Conservation (phyloP, 176 grass and related monocot species). For the Typha latifolia region DNA sequence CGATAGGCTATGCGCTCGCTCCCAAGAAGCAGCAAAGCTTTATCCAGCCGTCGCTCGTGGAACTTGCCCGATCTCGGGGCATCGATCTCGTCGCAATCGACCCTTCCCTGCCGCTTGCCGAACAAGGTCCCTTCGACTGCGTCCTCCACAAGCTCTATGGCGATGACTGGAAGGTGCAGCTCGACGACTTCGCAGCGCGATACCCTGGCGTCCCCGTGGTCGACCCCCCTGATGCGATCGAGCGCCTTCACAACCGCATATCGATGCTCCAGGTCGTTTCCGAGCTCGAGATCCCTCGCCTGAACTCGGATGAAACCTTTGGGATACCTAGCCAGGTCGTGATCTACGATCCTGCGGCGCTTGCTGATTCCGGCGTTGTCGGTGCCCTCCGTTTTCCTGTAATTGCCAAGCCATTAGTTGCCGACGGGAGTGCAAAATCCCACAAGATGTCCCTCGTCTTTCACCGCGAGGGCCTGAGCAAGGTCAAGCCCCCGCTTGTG, state of each 20-base stretch:
- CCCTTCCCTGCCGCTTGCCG: constrained; percentile 33
- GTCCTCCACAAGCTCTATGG: constrained; percentile 78
- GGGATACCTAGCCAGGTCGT: constrained; percentile 85
- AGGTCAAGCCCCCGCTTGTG: constrained; percentile 79
- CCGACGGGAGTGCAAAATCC: constrained; percentile 62
- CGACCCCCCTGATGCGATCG: constrained; percentile 65
- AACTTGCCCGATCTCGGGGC: constrained; percentile 27
- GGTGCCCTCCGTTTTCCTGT: constrained; percentile 70
- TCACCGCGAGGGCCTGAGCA: constrained; percentile 47
- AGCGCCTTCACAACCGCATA: constrained; percentile 90
- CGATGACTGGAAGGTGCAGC: constrained; percentile 60
- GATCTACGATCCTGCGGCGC: constrained; percentile 56
- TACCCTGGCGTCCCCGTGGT: constrained; percentile 51
- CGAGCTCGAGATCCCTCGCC: constrained; percentile 48
- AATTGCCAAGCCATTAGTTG: constrained; percentile 88
- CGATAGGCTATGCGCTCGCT: constrained; percentile 66
- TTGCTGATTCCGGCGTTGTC: constrained; percentile 57
- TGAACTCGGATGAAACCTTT: constrained; percentile 36
- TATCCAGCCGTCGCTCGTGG: constrained; percentile 69
- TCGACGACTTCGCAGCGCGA: constrained; percentile 43
- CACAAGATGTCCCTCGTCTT: constrained; percentile 89
- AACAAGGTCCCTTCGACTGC: constrained; percentile 84
- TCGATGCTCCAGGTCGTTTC: constrained; percentile 96
- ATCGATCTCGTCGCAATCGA: constrained; percentile 71
- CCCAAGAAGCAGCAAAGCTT: constrained; percentile 86